These are phyloP conservation scores for Sclerotinia nivalis DNA, from an alignment of 2,329 filamentous ascomycete genomes.

Conservation along the genomic window DNA sequence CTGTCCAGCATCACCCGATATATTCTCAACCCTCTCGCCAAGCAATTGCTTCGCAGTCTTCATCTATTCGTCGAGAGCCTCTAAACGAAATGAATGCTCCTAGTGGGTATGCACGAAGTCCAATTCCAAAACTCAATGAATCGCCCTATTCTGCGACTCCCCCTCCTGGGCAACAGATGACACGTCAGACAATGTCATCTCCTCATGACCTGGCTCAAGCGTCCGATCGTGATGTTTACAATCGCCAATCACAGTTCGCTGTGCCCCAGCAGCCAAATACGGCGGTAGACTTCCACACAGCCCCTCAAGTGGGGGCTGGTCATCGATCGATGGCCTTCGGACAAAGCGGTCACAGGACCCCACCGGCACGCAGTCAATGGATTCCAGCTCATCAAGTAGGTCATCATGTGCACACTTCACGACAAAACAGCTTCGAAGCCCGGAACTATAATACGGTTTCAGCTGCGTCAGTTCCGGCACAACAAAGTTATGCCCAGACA, in stretches of 20 bases:
- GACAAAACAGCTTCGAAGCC: constrained; percentile 40
- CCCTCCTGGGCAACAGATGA: constrained; percentile 29
- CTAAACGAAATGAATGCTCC: constrained; percentile 35
- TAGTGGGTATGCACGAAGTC: constrained; percentile 35
- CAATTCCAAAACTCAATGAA: constrained; percentile 38
- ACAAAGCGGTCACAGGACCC: constrained; percentile 33
- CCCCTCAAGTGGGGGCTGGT: constrained; percentile 30
- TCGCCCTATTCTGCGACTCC: constrained; percentile 41
- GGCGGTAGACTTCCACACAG: constrained; percentile 35
- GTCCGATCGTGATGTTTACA: constrained; percentile 41
- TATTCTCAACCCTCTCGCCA: constrained; percentile 38
- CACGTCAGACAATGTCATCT: constrained; percentile 35
- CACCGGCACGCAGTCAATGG: constrained; percentile 36
- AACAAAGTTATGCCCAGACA: constrained; percentile 32
- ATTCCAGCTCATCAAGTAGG: constrained; percentile 31
- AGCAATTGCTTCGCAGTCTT: constrained; percentile 35
- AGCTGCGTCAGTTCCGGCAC: constrained; percentile 32
- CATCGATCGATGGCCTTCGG: constrained; percentile 39
- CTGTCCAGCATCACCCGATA: constrained; percentile 42
- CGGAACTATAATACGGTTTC: constrained; percentile 31
- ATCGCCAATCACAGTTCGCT: constrained; percentile 35
- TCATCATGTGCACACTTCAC: constrained; percentile 36
- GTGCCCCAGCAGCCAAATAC: constrained; percentile 37
- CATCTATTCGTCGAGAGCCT: constrained; percentile 37
- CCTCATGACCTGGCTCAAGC: constrained; percentile 35